Base-by-base conservation (phyloP, 1,284 basidiomycete species). In the Cutaneotrichosporon cutaneum region DNA sequence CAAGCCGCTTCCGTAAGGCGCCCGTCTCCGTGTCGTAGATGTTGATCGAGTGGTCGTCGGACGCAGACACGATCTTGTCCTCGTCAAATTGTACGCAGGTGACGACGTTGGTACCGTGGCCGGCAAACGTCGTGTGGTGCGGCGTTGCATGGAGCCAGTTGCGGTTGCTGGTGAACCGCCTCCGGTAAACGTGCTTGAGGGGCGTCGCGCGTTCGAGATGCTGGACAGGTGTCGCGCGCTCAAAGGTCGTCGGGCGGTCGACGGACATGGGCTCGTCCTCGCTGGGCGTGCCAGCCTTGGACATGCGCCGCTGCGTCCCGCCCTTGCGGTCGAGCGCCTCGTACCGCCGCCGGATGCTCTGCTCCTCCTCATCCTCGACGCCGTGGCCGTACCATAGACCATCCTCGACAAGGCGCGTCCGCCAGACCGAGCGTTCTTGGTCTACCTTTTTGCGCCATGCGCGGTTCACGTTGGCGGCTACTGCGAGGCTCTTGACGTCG, bases 41-140 rank as follows among this genome's bases (percentile, higher is more conserved):
- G 74, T 94, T 90, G 71, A 97, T 95, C 4, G 90, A 90, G 72
- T 94, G 90, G 57, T 79, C 77, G 61, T 79, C 78, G 4, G 76
- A 77, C 10, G 94, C 94, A 6, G 91, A 93, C 70, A 97, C 92
- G 78, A 97, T 92, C 70, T 94, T 91, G 51, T 90, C 90, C 68
- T 87, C 87, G 56, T 94, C 94, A 81, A 97, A 92, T 72, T 96
- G 86, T 54, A 96, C 85, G 78, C 92, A 95, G 33, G 94, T 97
- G 68, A 97, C 92, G 60, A 96, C 94, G 47, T 88, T 88, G 48
- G 87, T 87, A 1, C 92, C 92, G 69, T 94, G 90, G 8, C 92
- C 92, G 6, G 88, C 83, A 80, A 96, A 94, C 4, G 87, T 87
- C 57, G 88, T 82, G 63, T 90, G 89, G 64, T 85, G 68, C 1